Conservation (phyloP, 768 basidiomycete species). For the Russula sp. region DNA sequence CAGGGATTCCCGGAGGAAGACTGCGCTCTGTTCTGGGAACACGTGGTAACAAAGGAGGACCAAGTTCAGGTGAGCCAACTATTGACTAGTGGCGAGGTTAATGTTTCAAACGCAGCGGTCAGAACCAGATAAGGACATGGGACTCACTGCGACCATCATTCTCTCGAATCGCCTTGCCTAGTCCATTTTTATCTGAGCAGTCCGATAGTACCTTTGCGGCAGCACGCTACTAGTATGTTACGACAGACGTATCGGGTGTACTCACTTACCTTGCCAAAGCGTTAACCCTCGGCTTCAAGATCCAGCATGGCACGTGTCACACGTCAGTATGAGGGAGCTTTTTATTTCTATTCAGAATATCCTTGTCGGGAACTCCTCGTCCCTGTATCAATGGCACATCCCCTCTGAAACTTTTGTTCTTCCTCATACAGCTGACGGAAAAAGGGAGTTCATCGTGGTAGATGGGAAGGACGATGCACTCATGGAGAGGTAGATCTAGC, state of each 20-base stretch:
- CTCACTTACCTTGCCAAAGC: slow-evolving; percentile 30
- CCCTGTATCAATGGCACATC: slow-evolving; percentile 57
- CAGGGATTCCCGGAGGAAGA: not conserved
- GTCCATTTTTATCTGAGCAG: slow-evolving; percentile 68
- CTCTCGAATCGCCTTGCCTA: slow-evolving; percentile 29
- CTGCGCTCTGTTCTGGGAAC: slow-evolving; percentile 3
- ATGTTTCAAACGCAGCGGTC: not conserved
- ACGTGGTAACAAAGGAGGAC: not conserved
- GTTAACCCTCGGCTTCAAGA: slow-evolving; percentile 40
- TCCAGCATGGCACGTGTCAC: slow-evolving; percentile 32
- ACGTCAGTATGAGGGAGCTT: slow-evolving; percentile 42
- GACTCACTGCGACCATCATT: slow-evolving; percentile 41
- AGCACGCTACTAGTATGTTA: slow-evolving; percentile 52
- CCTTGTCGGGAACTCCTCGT: slow-evolving; percentile 61
- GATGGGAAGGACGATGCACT: slow-evolving; percentile 52
- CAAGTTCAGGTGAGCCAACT: slow-evolving; percentile 7
- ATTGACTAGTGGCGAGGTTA: not conserved
- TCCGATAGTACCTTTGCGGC: slow-evolving; percentile 43
- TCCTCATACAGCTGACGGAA: slow-evolving; percentile 30
- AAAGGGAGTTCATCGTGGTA: slow-evolving; percentile 36
- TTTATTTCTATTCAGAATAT: slow-evolving; percentile 47
- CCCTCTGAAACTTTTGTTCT: slow-evolving; percentile 50
- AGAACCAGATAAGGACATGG: slow-evolving; percentile 58
- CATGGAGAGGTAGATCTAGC: slow-evolving; percentile 42
- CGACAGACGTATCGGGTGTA: not conserved